Conservation (phyloP, 495 filamentous ascomycete genomes). For the Tuber calosporum region DNA sequence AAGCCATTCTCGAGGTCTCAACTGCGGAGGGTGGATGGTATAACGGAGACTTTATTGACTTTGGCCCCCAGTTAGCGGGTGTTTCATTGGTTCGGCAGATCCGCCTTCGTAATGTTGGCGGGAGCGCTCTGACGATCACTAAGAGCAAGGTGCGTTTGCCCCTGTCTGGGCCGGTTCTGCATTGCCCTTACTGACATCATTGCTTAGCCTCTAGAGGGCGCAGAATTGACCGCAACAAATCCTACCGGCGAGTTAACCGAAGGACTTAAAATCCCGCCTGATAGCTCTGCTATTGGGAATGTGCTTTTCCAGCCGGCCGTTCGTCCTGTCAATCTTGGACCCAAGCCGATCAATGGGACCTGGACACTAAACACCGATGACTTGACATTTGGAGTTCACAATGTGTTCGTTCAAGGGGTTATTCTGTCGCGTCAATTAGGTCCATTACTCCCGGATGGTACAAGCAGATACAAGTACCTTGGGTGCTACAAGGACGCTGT, state of each 20-base stretch:
- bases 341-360: slow-evolving; percentile 33
- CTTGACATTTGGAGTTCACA: slow-evolving; percentile 43
- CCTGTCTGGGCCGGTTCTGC: not conserved
- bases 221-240: slow-evolving; percentile 39
- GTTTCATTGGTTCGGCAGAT: slow-evolving; percentile 35
- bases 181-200: slow-evolving; percentile 15
- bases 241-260: slow-evolving; percentile 43
- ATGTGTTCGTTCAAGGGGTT: slow-evolving; percentile 41
- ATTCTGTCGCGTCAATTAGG: slow-evolving; percentile 38
- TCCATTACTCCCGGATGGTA: slow-evolving; percentile 39
- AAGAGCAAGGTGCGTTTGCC: slow-evolving; percentile 37
- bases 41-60: slow-evolving; percentile 36
- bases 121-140: slow-evolving; percentile 42
- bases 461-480: slow-evolving; percentile 41
- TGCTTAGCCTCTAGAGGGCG: slow-evolving; percentile 40
- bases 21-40: slow-evolving; percentile 41
- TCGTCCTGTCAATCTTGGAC: slow-evolving; percentile 34
- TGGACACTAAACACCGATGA: slow-evolving; percentile 48
- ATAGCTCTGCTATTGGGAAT: slow-evolving; percentile 33
- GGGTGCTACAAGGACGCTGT: slow-evolving; percentile 44
- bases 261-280: slow-evolving; percentile 39
- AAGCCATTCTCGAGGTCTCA: slow-evolving; percentile 40
- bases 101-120: slow-evolving; percentile 43
- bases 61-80: slow-evolving; percentile 40
- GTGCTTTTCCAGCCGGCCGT: slow-evolving; percentile 41